Conservation (phyloP, 805 yeast genomes). For the Nakazawaea peltata region DNA sequence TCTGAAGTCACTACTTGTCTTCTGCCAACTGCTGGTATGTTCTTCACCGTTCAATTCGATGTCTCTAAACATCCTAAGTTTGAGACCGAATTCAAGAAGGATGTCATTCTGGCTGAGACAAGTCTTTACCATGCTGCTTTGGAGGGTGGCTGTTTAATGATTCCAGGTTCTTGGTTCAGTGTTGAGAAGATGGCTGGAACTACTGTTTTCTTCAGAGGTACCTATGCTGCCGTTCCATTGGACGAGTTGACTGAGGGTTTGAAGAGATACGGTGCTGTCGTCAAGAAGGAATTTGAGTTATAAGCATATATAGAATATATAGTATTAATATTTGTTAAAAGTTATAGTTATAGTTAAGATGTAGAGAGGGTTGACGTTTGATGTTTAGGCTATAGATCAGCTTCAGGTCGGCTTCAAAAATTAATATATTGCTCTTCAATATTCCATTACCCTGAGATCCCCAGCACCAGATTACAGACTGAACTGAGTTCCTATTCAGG, state of each 20-base stretch:
- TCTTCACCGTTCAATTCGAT: conserved; percentile 67
- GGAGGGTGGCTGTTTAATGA: conserved; percentile 57
- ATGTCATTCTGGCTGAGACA: conserved; percentile 57
- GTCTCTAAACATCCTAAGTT: conserved; percentile 77
- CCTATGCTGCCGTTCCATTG: conserved; percentile 78
- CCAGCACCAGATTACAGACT: no score
- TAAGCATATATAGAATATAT: conserved; percentile 7
- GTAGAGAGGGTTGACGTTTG: no score
- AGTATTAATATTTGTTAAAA: no score
- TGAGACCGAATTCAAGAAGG: conserved; percentile 42
- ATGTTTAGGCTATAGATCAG: no score
- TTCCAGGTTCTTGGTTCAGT: conserved; percentile 81
- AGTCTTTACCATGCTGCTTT: conserved; percentile 56
- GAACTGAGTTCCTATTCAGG: no score
- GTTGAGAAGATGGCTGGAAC: conserved; percentile 27
- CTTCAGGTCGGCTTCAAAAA: no score
- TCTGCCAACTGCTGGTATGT: conserved; percentile 84
- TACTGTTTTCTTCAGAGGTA: conserved; percentile 73
- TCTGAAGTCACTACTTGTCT: conserved; percentile 28
- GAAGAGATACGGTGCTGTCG: conserved; percentile 60
- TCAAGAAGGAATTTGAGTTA: conserved; percentile 45
- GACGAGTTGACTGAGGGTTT: conserved; percentile 54
- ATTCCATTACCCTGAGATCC: no score
- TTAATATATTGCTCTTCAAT: no score
- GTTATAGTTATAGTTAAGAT: not conserved